These are phyloP conservation scores for Avicennia marina DNA, from an alignment of 257 asterid species.

Conservation along the genomic window DNA sequence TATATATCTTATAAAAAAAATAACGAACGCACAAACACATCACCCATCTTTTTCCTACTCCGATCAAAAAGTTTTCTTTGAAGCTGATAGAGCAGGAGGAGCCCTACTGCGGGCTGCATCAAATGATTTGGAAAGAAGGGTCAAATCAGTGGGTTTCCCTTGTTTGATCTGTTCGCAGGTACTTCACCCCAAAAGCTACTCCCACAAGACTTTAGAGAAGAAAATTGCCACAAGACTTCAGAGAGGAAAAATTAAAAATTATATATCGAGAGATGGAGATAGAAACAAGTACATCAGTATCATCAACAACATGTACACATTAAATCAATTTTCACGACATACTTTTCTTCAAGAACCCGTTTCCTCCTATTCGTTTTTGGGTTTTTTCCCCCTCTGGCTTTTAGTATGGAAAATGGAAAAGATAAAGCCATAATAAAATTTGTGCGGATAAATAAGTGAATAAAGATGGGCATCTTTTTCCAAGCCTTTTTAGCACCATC, in stretches of 20 bases:
- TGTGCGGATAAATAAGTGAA: constrained; percentile 54
- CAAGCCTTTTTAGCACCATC: constrained; percentile 48
- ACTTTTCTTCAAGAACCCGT: constrained; percentile 22
- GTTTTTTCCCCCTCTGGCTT: neutral
- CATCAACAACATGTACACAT: constrained; percentile 17
- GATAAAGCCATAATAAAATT: neutral
- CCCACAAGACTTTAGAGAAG: neutral
- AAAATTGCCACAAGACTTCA: neutral
- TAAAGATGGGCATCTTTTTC: constrained; percentile 55
- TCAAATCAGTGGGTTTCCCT: constrained; percentile 53
- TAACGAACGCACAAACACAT: constrained; percentile 16
- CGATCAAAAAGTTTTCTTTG: constrained; percentile 34
- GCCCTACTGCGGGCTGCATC: constrained; percentile 41
- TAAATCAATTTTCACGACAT: constrained; percentile 8
- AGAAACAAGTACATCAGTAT: constrained; percentile 5
- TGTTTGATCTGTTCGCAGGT: constrained; percentile 46
- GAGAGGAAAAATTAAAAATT: too few species aligned
- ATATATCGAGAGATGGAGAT: neutral
- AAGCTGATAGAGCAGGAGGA: constrained; percentile 27
- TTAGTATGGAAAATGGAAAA: neutral
- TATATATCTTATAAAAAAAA: constrained; percentile 14
- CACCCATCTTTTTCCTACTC: constrained; percentile 35
- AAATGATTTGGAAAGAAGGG: constrained; percentile 59
- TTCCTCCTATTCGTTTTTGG: neutral
- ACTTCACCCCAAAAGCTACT: constrained; percentile 14